A percentile compares a stretch with the other conserved stretches of the same genome.
phyloP scores from a whole-genome alignment of 1,284 basidiomycete genomes.

The Quambalaria eucalypti region DNA sequence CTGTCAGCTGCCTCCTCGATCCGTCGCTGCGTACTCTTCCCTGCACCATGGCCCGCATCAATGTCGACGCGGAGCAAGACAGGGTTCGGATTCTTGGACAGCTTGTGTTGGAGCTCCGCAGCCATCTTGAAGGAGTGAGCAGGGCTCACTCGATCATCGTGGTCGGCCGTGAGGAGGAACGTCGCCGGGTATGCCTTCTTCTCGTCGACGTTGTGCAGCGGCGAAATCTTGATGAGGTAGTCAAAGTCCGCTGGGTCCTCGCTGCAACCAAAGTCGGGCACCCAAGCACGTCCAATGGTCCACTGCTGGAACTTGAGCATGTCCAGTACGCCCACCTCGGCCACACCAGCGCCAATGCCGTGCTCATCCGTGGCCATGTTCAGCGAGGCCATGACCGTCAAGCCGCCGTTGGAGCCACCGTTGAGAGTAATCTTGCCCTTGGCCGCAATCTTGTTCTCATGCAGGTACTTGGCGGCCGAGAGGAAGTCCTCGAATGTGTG shows the following conservation, averaged over 20 bases:
- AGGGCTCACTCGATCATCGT: conserved; percentile 43
- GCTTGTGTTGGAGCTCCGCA: conserved; percentile 42
- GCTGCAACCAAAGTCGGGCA: conserved; percentile 70
- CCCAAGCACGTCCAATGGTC: conserved; percentile 63
- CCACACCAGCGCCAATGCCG: conserved; percentile 55
- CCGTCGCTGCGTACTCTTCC: conserved; percentile 38
- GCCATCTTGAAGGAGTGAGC: conserved; percentile 43
- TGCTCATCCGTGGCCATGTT: conserved; percentile 70
- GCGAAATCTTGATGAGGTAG: conserved; percentile 37
- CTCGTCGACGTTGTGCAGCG: conserved; percentile 35
- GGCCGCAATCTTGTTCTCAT: conserved; percentile 62
- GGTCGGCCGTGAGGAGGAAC: conserved; percentile 38
- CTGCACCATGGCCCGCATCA: conserved; percentile 44
- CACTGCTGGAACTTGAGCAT: conserved; percentile 52
- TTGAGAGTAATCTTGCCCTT: conserved; percentile 68
- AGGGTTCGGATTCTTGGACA: conserved; percentile 37
- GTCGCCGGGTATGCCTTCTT: conserved; percentile 28
- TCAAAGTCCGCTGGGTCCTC: conserved; percentile 38
- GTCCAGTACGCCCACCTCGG: conserved; percentile 57
- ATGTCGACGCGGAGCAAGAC: conserved; percentile 38
- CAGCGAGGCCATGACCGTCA: conserved; percentile 68
- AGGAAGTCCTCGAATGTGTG: conserved; percentile 65
- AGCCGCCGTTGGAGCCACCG: conserved; percentile 52
- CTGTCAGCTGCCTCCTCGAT: conserved; percentile 9
- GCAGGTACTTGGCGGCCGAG: conserved; percentile 59